Percentiles rank a stretch among this genome's conserved stretches.
Evolutionary conservation across 371 early-diverging fungal species (phyloP).

Genomic region (Mortierella sp.): DNA sequence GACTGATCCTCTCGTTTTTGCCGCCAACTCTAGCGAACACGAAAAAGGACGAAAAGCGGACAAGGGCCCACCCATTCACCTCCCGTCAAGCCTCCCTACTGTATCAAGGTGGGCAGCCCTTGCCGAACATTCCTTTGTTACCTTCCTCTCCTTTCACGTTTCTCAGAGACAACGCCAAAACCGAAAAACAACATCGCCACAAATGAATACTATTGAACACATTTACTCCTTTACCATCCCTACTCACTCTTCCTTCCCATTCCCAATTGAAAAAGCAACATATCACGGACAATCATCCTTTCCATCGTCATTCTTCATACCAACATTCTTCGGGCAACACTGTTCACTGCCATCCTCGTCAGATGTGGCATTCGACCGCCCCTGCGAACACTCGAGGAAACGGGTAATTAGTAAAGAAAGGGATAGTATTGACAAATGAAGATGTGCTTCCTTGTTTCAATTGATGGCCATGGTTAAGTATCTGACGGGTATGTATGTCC

Average conservation of each 20-base stretch:
- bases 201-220: conserved; percentile 3
- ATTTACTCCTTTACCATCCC: not conserved
- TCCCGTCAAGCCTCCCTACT: not conserved
- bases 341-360: not conserved
- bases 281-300: not conserved
- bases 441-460: not conserved
- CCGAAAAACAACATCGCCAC: not conserved
- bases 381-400: conserved; percentile 14
- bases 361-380: conserved; percentile 6
- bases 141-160: not conserved
- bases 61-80: not conserved
- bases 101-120: conserved; percentile 15
- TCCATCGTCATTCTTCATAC: not conserved
- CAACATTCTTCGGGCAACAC: conserved; percentile 6
- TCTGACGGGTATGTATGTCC: conserved; percentile 11
- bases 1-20: conserved; percentile 23
- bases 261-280: not conserved
- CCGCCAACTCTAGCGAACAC: not conserved
- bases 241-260: not conserved
- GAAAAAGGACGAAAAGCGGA: not conserved
- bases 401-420: conserved; percentile 12
- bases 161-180: not conserved
- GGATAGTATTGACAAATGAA: conserved; percentile 12
- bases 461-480: conserved; percentile 1
- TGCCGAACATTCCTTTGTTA: not conserved